A percentile compares a stretch with the other conserved stretches of the same genome.
These are phyloP conservation scores for Lepidium didymum DNA, from an alignment of 345 rosid genomes.

Conservation along the genomic window DNA sequence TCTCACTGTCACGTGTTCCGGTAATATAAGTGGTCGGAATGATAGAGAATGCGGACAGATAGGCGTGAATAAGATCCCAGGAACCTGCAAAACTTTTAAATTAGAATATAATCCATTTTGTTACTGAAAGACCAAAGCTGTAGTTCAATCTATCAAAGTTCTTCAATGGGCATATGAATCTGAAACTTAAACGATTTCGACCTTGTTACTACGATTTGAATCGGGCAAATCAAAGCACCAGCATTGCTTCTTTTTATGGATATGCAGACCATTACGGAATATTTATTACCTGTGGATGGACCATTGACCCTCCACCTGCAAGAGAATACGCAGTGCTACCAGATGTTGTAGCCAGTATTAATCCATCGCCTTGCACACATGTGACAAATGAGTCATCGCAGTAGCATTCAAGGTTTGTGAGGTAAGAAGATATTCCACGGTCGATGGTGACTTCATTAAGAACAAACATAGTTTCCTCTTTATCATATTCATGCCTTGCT, in stretches of 20 bases:
- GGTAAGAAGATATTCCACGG: slow-evolving; percentile 90
- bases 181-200: neutral
- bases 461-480: slow-evolving; percentile 74
- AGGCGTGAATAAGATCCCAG: slow-evolving; percentile 93
- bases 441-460: slow-evolving; percentile 98
- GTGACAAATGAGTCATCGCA: slow-evolving; percentile 94
- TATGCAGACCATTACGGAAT: neutral
- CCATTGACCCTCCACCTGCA: slow-evolving; percentile 99
- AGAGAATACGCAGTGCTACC: slow-evolving; percentile 99
- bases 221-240: neutral
- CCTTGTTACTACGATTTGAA: neutral
- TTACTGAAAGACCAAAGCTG: neutral
- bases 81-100: slow-evolving; percentile 54
- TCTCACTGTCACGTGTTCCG: slow-evolving; percentile 84
- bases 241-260: neutral
- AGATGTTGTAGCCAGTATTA: slow-evolving; percentile 90
- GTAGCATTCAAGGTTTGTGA: slow-evolving; percentile 95
- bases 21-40: slow-evolving; percentile 92
- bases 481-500: slow-evolving; percentile 64
- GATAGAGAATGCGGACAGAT: slow-evolving; percentile 97
- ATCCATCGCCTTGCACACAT: slow-evolving; percentile 97
- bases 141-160: neutral
- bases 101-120: slow-evolving; percentile 1
- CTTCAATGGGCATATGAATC: neutral
- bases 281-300: slow-evolving; percentile 88